Evolutionary conservation across 2,329 filamentous ascomycete species (phyloP), one percentile per base, ranked within the genome.

Genomic region (Exophiala lecanii-corni): DNA sequence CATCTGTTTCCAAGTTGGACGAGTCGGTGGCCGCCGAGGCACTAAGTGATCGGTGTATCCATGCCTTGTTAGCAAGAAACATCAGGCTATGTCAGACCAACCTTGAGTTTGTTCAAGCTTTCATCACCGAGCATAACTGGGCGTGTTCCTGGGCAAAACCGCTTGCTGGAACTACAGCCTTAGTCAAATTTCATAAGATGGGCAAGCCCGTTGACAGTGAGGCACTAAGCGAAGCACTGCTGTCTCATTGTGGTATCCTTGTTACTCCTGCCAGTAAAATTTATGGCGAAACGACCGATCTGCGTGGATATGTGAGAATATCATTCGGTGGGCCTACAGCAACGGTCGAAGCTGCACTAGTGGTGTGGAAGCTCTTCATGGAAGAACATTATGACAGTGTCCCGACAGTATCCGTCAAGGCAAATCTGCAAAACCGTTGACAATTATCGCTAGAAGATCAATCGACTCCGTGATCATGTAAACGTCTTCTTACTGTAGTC

Each of bases 1-100:
- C 94, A 56, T 85, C 83, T 28, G 86, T 94, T 0, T 86, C 84
- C n/a, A 79, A 83, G 57, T 68, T 95, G 5, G 87, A 94, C 60
- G 86, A 94, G 60, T 75, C 78, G 37, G 72, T 94, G 9, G 89
- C 87, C 2, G 75, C 78, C 19, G 91, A 82, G 57, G 88, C 89
- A 0, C 68, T 95, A 5, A 76, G 77, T 9, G 67, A 76, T 2
- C 66, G 71, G 23, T 81, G 83, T 15, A 76, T 88, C n/a, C 72
- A 82, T 50, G 68, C 65, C 9, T 65, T 88, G 2, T 69, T 86
- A 2, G 69, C 66, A 2, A 71, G 81, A 12, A 88, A 88, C 56
- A 74, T 82, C 34, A 67, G 70, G 18, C 72, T 92, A 2, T 84
- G 83, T 3, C 81, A 75, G 54, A 76, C 68, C 1, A 92, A 92